A percentile compares a stretch with the other conserved stretches of the same genome.
Evolutionary conservation across 2,329 filamentous ascomycete genomes (phyloP).

Genomic region (Cercospora sp.): DNA sequence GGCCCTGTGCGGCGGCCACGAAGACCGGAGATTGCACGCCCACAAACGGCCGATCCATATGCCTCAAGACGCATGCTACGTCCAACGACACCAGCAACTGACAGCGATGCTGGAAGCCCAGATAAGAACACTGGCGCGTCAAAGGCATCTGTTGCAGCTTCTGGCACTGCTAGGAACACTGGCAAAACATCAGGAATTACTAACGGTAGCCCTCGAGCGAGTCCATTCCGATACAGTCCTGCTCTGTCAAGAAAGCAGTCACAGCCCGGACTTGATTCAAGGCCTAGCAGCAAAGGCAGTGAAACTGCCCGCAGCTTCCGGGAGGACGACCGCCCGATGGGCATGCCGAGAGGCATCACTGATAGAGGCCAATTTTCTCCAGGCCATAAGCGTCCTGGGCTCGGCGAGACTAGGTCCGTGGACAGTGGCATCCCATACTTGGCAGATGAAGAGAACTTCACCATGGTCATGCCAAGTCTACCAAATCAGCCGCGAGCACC

Average conservation of each 20-base stretch:
- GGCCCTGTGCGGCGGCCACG: constrained; percentile 59
- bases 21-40: constrained; percentile 49
- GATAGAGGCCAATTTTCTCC: constrained; percentile 39
- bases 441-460: constrained; percentile 50
- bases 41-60: constrained; percentile 58
- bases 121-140: constrained; percentile 38
- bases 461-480: constrained; percentile 51
- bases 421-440: constrained; percentile 42
- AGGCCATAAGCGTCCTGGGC: constrained; percentile 40
- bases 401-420: constrained; percentile 43
- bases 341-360: constrained; percentile 44
- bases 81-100: constrained; percentile 49
- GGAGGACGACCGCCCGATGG: constrained; percentile 51
- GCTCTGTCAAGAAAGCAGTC: constrained; percentile 26
- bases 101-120: constrained; percentile 49
- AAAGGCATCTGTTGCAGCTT: constrained; percentile 32
- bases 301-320: constrained; percentile 31
- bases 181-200: constrained; percentile 24
- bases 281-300: constrained; percentile 40
- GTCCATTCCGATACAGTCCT: constrained; percentile 36
- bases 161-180: constrained; percentile 33
- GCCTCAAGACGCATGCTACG: constrained; percentile 40
- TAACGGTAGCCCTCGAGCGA: constrained; percentile 35
- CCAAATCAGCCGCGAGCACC: constrained; percentile 27
- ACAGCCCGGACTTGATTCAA: constrained; percentile 26